Evolutionary conservation across 305 asterid genomes (phyloP), one percentile per base, ranked within the genome.

Genomic region (Fraxinus baroniana): DNA sequence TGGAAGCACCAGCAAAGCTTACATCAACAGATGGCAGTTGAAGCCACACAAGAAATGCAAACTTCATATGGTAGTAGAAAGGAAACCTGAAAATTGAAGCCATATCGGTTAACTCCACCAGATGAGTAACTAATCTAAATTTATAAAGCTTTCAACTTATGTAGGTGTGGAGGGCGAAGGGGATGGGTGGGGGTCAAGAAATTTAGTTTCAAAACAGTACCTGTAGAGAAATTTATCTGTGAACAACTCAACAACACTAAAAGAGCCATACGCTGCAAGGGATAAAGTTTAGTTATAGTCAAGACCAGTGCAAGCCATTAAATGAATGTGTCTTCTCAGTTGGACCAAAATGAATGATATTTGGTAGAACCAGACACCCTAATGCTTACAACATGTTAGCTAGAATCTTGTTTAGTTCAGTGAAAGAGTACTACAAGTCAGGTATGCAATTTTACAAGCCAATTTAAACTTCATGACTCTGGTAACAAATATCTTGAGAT

Each of bases 41-140:
- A 86, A 96, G 98, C 99, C 98, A 96, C 83, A 96, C 97, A 77
- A 96, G 99, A 89, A 96, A 96, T 77, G 98, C 98, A 88, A 96
- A 91, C 95, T 96, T 96, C 92, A 87, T 52, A 83, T 94, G 98
- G 80, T 96, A 94, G 90, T 96, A 96, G 81, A 89, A 81, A 5
- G 98, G 99, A 82, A 89, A 86, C 99, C 99, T 94, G 94, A 80
- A 79, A 78, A 35, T 26, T 75, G 80, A 83, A 86, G 26, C 44
- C 73, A 28, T 17, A 75, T 37, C 10, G 57, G 68, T 79, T 46
- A 82, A 64, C 36, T 71, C 79, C 77, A 62, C 60, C 72, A 0
- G 74, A 80, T 32, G 32, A 77, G 62, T 79, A 46, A 80, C 30
- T 83, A 68, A 83, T 15, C 60, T 76, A 70, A 60, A 78, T 12